These are phyloP conservation scores for Naganishia vishniacii DNA, from an alignment of 768 basidiomycete species.

Conservation along the genomic window DNA sequence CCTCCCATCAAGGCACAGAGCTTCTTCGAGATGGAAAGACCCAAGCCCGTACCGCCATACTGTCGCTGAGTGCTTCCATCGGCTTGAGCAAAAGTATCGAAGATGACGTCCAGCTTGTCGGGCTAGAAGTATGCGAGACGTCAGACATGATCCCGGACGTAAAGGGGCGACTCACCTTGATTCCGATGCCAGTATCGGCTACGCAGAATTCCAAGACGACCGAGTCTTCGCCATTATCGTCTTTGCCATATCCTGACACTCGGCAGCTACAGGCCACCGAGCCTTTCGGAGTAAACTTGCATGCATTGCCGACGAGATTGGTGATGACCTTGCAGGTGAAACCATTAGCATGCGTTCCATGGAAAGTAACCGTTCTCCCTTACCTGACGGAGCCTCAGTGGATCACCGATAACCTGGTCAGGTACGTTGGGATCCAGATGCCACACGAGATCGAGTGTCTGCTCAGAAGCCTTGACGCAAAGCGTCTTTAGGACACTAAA, in stretches of 20 bases:
- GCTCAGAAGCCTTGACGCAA: constrained; percentile 93
- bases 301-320: constrained; percentile 89
- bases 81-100: constrained; percentile 98
- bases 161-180: constrained; percentile 54
- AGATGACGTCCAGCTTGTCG: constrained; percentile 95
- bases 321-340: constrained; percentile 63
- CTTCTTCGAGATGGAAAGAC: constrained; percentile 82
- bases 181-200: constrained; percentile 95
- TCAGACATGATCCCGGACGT: neutral
- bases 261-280: constrained; percentile 85
- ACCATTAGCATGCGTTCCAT: constrained; percentile 30
- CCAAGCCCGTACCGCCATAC: constrained; percentile 53
- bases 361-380: constrained; percentile 43
- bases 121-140: constrained; percentile 50
- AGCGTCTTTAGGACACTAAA: constrained; percentile 97
- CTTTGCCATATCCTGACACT: constrained; percentile 54
- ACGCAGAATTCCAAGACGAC: constrained; percentile 96
- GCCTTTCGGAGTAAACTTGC: constrained; percentile 95
- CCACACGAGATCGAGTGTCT: constrained; percentile 90
- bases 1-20: constrained; percentile 96
- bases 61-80: constrained; percentile 89
- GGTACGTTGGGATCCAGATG: constrained; percentile 93
- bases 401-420: constrained; percentile 94
- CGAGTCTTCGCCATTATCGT: constrained; percentile 68
- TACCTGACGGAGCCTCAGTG: constrained; percentile 76